phyloP scores from a whole-genome alignment of 2,329 filamentous ascomycete genomes.

The Samsoniella hepiali region DNA sequence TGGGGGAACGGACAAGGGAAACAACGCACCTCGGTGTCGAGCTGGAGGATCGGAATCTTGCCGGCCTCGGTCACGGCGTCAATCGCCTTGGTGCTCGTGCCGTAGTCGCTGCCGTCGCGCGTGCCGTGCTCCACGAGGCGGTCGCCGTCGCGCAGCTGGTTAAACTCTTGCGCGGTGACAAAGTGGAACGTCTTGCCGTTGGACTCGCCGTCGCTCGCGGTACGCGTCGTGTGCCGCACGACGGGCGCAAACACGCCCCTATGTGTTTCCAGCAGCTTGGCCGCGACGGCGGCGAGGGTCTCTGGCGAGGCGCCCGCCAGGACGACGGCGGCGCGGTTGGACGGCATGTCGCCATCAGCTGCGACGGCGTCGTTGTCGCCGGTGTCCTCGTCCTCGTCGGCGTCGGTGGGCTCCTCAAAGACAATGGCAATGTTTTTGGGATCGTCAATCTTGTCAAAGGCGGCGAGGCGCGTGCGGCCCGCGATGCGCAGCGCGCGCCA shows the following conservation, averaged over 20 bases:
- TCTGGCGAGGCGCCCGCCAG: conserved; percentile 62
- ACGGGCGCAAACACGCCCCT: conserved; percentile 62
- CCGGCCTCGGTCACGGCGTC: conserved; percentile 50
- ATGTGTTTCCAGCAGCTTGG: conserved; percentile 60
- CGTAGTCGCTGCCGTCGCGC: conserved; percentile 49
- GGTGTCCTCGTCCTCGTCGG: conserved; percentile 34
- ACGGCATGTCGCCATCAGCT: conserved; percentile 40
- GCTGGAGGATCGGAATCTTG: conserved; percentile 58
- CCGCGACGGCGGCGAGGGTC: conserved; percentile 62
- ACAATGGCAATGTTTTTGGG: conserved; percentile 65
- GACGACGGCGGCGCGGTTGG: conserved; percentile 56
- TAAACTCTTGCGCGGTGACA: conserved; percentile 54
- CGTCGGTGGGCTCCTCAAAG: conserved; percentile 48
- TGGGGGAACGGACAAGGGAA: neutral
- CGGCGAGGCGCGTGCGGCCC: conserved; percentile 66
- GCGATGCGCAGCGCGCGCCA: conserved; percentile 87
- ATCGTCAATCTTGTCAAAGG: conserved; percentile 86
- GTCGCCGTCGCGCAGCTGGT: conserved; percentile 57
- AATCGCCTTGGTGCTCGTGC: conserved; percentile 52
- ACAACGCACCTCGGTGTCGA: conserved; percentile 49
- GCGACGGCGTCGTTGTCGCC: conserved; percentile 34
- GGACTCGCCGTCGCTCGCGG: conserved; percentile 47
- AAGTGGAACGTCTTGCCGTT: conserved; percentile 53
- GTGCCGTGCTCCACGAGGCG: conserved; percentile 56
- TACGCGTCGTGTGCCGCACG: conserved; percentile 53